Evolutionary conservation across 73 alveolate species (phyloP).

Genomic region (Urostyla sp.): DNA sequence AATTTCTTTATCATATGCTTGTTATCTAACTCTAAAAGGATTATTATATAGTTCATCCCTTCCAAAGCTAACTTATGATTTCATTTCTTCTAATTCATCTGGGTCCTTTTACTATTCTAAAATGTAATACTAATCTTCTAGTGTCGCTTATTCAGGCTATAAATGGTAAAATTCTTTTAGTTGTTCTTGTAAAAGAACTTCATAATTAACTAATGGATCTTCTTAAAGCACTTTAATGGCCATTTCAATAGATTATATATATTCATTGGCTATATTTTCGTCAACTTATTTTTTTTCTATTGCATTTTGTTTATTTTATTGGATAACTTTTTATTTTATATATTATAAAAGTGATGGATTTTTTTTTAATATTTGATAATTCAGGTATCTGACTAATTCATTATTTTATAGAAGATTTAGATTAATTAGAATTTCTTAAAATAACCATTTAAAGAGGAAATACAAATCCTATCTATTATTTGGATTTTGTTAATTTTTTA

Average conservation of each 20-base stretch:
- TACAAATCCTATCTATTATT: constrained; percentile 20
- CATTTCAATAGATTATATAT: constrained; percentile 21
- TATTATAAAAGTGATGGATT: constrained; percentile 20
- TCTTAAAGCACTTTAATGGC: constrained; percentile 32
- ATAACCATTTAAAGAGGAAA: constrained; percentile 33
- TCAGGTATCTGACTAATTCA: constrained; percentile 17
- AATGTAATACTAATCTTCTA: constrained; percentile 3
- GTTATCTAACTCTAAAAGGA: constrained; percentile 15
- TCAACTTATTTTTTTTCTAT: neutral
- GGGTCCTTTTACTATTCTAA: neutral
- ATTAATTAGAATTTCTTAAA: constrained; percentile 10
- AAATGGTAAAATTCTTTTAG: constrained; percentile 18
- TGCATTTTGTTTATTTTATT: neutral
- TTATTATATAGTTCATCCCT: neutral
- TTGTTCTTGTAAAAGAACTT: constrained; percentile 17
- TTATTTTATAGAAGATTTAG: constrained; percentile 1
- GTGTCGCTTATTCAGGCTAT: constrained; percentile 28
- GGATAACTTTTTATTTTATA: constrained; percentile 8
- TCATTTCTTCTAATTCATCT: neutral
- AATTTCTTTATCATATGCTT: constrained; percentile 6
- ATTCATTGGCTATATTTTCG: neutral
- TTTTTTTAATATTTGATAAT: constrained; percentile 8
- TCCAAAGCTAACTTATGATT: neutral
- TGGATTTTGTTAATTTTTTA: neutral
- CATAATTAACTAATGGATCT: constrained; percentile 30